Conservation (phyloP, 192 early-diverging fungal species). For the Linnemannia hyalina region DNA sequence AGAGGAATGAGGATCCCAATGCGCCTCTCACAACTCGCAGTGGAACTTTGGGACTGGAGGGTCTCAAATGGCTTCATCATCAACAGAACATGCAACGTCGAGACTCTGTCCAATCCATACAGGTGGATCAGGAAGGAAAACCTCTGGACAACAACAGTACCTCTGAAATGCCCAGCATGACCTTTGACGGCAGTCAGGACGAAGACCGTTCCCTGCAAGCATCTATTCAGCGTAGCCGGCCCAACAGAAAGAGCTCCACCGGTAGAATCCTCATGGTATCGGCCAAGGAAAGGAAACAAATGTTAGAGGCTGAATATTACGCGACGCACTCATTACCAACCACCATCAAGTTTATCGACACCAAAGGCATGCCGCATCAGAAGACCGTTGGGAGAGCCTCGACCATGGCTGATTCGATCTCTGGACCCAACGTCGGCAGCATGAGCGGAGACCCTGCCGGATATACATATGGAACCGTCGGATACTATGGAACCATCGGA, state of each 20-base stretch:
- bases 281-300: constrained; percentile 50
- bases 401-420: neutral
- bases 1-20: constrained; percentile 44
- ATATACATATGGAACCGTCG: constrained; percentile 26
- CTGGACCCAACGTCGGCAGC: neutral
- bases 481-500: constrained; percentile 36
- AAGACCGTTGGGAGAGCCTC: constrained; percentile 10
- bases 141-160: neutral
- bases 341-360: constrained; percentile 42
- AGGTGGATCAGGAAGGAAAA: constrained; percentile 27
- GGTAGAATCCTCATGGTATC: constrained; percentile 38
- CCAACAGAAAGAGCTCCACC: constrained; percentile 13
- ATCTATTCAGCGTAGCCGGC: constrained; percentile 14
- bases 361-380: constrained; percentile 36
- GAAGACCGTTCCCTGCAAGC: constrained; percentile 17
- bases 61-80: constrained; percentile 42
- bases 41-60: constrained; percentile 38
- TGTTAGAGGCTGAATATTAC: constrained; percentile 53
- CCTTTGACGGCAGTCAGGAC: neutral
- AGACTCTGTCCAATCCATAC: neutral
- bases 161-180: neutral
- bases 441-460: neutral
- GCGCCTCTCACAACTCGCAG: constrained; percentile 39
- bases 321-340: constrained; percentile 38
- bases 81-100: constrained; percentile 29